These are phyloP conservation scores for Xylaria polymorpha DNA, from an alignment of 2,329 filamentous ascomycete genomes.

Conservation along the genomic window DNA sequence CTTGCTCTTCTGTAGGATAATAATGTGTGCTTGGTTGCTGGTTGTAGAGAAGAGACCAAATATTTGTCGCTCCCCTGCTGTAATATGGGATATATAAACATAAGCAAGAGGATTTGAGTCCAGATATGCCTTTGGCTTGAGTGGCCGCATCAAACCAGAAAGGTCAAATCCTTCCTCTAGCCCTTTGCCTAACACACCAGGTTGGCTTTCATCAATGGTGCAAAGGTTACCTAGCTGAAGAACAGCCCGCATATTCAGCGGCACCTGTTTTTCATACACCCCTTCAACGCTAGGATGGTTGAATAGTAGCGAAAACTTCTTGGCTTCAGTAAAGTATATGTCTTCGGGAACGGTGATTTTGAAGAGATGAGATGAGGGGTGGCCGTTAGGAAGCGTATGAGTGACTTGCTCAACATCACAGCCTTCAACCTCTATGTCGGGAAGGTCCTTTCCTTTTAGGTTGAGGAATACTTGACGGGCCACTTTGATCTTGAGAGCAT, in stretches of 20 bases:
- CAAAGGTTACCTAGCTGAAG: conserved; percentile 91
- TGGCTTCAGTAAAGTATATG: conserved; percentile 83
- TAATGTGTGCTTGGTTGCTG: conserved; percentile 81
- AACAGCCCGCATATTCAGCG: conserved; percentile 85
- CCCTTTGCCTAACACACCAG: conserved; percentile 90
- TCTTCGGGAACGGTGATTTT: conserved; percentile 92
- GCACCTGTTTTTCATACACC: conserved; percentile 94
- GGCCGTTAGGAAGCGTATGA: conserved; percentile 93
- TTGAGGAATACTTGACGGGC: conserved; percentile 92
- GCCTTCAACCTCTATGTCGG: conserved; percentile 85
- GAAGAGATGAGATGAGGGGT: conserved; percentile 93
- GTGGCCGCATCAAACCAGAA: conserved; percentile 74
- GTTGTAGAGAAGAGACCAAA: conserved; percentile 93
- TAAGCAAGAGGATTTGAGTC: conserved; percentile 80
- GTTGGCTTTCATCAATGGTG: conserved; percentile 90
- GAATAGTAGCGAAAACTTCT: conserved; percentile 85
- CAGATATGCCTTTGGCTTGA: conserved; percentile 77
- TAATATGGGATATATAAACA: conserved; percentile 92
- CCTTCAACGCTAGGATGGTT: conserved; percentile 96
- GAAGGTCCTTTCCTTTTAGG: conserved; percentile 85
- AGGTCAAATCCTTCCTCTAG: conserved; percentile 95
- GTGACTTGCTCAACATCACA: conserved; percentile 94
- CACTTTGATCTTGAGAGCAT: conserved; percentile 87
- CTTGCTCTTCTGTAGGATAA: conserved; percentile 85
- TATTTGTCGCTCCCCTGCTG: conserved; percentile 88